Conservation (phyloP, 805 yeast species). For the Wickerhamomyces mucosus region DNA sequence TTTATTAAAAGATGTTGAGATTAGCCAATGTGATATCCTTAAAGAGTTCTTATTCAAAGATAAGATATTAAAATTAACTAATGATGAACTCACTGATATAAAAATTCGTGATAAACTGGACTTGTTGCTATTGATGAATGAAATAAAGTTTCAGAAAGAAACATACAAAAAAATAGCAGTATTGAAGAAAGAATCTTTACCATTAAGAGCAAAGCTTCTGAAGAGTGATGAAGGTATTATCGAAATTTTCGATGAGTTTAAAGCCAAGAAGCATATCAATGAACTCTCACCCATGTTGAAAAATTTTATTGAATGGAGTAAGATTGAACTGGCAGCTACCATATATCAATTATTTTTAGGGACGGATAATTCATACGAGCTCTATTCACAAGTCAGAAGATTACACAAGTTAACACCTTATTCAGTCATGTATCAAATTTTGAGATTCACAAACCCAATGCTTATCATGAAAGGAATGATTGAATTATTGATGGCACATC, state of each 20-base stretch:
- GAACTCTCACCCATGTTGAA: conserved; percentile 59
- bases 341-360: conserved; percentile 74
- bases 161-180: conserved; percentile 48
- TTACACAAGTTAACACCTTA: conserved; percentile 80
- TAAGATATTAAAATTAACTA: conserved; percentile 27
- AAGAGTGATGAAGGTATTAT: conserved; percentile 45
- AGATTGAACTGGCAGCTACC: conserved; percentile 77
- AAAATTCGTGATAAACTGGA: conserved; percentile 54
- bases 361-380: conserved; percentile 70
- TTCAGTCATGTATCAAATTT: conserved; percentile 59
- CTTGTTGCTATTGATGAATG: conserved; percentile 46
- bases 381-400: conserved; percentile 58
- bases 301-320: conserved; percentile 72
- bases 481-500: conserved; percentile 76
- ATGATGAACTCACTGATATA: conserved; percentile 45
- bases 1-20: conserved; percentile 43
- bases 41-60: conserved; percentile 40
- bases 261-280: conserved; percentile 37
- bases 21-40: conserved; percentile 43
- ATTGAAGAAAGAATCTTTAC: conserved; percentile 47
- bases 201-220: conserved; percentile 46
- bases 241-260: conserved; percentile 57
- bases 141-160: conserved; percentile 62
- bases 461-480: conserved; percentile 70
- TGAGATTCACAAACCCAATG: conserved; percentile 82